Evolutionary conservation across 2,329 filamentous ascomycete genomes (phyloP).

Genomic region (Penicillium verrucosum): DNA sequence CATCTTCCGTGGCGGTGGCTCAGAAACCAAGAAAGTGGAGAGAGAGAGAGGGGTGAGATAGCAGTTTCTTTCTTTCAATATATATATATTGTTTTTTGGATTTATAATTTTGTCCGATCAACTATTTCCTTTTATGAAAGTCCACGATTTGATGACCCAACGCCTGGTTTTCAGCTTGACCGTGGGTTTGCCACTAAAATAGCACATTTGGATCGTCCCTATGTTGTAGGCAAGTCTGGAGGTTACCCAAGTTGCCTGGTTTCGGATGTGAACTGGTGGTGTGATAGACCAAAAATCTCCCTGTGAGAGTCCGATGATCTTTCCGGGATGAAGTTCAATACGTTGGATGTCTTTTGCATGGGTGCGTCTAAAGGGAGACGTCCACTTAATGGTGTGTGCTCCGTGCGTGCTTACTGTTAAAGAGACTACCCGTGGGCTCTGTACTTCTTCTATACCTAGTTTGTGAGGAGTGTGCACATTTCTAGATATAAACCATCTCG

Average conservation of each 20-base stretch:
- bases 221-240: background rate
- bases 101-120: background rate
- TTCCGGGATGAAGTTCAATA: conserved; percentile 2
- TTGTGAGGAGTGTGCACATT: background rate
- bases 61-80: background rate
- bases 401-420: background rate
- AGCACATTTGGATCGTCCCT: conserved; percentile 4
- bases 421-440: background rate
- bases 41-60: background rate
- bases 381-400: background rate
- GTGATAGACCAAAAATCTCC: conserved; percentile 9
- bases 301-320: conserved; percentile 5
- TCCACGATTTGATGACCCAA: background rate
- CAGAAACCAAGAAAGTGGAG: conserved; percentile 15
- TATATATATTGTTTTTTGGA: background rate
- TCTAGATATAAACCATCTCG: background rate
- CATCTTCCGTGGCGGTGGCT: conserved; percentile 26
- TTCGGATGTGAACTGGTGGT: conserved; percentile 13
- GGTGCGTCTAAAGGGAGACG: conserved; percentile 1
- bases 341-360: conserved; percentile 2
- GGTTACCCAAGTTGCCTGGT: conserved; percentile 6
- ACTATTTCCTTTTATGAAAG: background rate
- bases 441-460: background rate
- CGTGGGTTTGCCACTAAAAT: background rate
- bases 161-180: conserved; percentile 2